Percentiles rank a stretch among this genome's conserved stretches.
phyloP scores from a whole-genome alignment of 176 grass and related monocot species.

The Ensete ventricosum region DNA sequence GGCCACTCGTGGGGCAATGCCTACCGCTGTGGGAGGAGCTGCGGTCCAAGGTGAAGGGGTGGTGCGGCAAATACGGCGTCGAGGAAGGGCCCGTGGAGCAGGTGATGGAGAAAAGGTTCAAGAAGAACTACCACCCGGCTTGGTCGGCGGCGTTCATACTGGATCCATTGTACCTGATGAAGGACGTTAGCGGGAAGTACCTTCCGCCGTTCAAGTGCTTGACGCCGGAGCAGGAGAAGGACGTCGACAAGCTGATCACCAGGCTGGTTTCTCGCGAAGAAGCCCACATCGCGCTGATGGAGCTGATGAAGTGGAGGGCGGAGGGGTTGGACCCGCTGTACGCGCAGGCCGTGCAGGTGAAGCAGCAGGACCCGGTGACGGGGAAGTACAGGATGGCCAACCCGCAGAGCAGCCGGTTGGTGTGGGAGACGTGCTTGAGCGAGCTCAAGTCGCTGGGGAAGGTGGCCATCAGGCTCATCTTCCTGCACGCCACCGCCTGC shows the following conservation, averaged over 20 bases:
- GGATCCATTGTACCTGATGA: slow-evolving; percentile 65
- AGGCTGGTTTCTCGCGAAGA: slow-evolving; percentile 69
- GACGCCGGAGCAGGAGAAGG: slow-evolving; percentile 75
- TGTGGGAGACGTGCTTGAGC: slow-evolving; percentile 77
- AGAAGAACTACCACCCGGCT: slow-evolving; percentile 80
- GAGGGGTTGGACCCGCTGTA: slow-evolving; percentile 82
- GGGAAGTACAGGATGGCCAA: slow-evolving; percentile 79
- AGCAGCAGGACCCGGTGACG: slow-evolving; percentile 60
- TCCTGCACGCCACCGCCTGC: slow-evolving; percentile 59
- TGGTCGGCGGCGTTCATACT: slow-evolving; percentile 87
- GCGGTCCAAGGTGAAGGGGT: slow-evolving; percentile 46
- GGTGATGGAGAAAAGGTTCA: slow-evolving; percentile 68
- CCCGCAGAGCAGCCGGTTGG: slow-evolving; percentile 74
- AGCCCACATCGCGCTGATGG: slow-evolving; percentile 73
- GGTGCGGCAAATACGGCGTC: slow-evolving; percentile 54
- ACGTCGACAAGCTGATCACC: slow-evolving; percentile 67
- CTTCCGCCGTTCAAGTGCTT: slow-evolving; percentile 72
- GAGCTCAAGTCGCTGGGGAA: slow-evolving; percentile 72
- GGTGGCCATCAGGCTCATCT: slow-evolving; percentile 67
- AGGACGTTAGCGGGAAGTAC: slow-evolving; percentile 65
- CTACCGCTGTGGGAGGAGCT: slow-evolving; percentile 73
- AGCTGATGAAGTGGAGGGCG: slow-evolving; percentile 84
- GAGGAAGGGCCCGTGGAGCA: slow-evolving; percentile 48
- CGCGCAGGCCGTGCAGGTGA: slow-evolving; percentile 76
- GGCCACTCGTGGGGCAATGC: slow-evolving; percentile 75